Percentiles rank a stretch among this genome's conserved stretches.
Conservation (phyloP, 1,139 yeast species). For the Yamadazyma diddensiae region DNA sequence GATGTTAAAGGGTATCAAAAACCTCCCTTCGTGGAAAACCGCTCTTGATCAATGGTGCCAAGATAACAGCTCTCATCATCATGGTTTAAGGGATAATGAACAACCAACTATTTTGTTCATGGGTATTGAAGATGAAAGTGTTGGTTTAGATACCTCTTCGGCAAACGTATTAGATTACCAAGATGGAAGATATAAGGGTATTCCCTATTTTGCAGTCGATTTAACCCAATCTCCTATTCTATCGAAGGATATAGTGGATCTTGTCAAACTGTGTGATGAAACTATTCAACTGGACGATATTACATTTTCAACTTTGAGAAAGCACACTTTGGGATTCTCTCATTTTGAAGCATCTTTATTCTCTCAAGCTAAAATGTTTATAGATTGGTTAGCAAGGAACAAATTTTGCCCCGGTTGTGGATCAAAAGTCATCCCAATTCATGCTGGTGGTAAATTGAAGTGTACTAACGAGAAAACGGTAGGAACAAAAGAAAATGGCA, state of each 20-base stretch:
- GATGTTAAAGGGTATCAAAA: slow-evolving; percentile 16
- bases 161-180: slow-evolving; percentile 35
- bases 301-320: slow-evolving; percentile 34
- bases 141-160: slow-evolving; percentile 28
- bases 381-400: slow-evolving; percentile 81
- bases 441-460: slow-evolving; percentile 77
- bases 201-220: slow-evolving; percentile 78
- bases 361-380: slow-evolving; percentile 79
- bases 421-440: slow-evolving; percentile 58
- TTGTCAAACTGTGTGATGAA: slow-evolving; percentile 14
- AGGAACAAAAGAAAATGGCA: slow-evolving; percentile 11
- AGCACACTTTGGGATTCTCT: slow-evolving; percentile 33
- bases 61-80: slow-evolving; percentile 34
- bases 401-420: slow-evolving; percentile 92
- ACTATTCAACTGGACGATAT: slow-evolving; percentile 12
- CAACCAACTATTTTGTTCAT: slow-evolving; percentile 57
- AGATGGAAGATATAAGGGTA: slow-evolving; percentile 56
- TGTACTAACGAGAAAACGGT: slow-evolving; percentile 45
- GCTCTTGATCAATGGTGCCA: slow-evolving; percentile 25
- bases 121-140: slow-evolving; percentile 63
- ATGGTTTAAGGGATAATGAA: slow-evolving; percentile 27
- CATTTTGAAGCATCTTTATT: slow-evolving; percentile 60
- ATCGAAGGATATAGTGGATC: slow-evolving; percentile 19
- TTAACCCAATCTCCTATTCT: slow-evolving; percentile 37
- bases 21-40: slow-evolving; percentile 22